phyloP scores from a whole-genome alignment of 2,329 filamentous ascomycete species.

The Epichloe festucae region DNA sequence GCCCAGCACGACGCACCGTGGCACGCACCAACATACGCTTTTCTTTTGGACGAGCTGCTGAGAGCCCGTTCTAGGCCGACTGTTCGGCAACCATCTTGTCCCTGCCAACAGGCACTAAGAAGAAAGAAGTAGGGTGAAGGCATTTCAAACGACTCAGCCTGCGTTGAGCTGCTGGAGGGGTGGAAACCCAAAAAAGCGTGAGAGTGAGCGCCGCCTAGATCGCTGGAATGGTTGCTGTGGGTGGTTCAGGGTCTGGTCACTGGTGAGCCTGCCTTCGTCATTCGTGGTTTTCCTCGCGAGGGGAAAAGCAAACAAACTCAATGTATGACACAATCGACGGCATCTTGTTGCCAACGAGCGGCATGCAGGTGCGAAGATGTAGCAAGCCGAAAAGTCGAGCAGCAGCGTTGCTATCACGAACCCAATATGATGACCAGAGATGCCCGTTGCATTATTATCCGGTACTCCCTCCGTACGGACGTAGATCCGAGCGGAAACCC shows the following conservation, averaged over 20 bases:
- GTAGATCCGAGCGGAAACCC: background rate
- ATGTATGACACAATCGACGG: background rate
- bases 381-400: background rate
- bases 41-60: background rate
- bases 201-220: conserved; percentile 5
- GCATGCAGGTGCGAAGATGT: too few relatives aligned
- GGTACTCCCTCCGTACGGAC: background rate
- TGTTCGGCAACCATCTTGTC: background rate
- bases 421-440: background rate
- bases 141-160: background rate
- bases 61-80: background rate
- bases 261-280: background rate
- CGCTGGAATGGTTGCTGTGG: conserved; percentile 9
- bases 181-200: background rate
- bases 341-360: background rate
- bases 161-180: background rate
- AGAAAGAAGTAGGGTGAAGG: background rate
- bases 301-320: background rate
- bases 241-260: conserved; percentile 4
- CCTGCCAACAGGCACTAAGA: background rate
- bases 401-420: background rate
- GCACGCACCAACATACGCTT: background rate
- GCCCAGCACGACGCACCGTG: background rate
- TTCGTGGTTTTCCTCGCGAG: background rate
- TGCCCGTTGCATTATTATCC: background rate